These are phyloP conservation scores for Paramecium octaurelia DNA, from an alignment of 73 alveolate species.

Conservation along the genomic window DNA sequence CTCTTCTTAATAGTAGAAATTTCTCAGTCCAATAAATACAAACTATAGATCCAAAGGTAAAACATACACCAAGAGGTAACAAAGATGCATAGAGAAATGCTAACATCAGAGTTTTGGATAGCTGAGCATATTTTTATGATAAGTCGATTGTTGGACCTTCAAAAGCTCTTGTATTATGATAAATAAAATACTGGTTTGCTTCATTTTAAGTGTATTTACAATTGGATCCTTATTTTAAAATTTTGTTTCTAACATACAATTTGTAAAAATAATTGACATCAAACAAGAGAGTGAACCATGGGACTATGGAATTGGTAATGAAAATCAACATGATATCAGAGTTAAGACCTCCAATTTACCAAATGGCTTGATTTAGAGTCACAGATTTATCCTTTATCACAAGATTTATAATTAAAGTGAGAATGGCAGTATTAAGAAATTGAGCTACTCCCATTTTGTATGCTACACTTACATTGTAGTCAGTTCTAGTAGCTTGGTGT, in stretches of 20 bases:
- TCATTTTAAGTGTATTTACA: slow-evolving; percentile 23
- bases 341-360: slow-evolving; percentile 31
- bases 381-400: neutral
- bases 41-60: neutral
- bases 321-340: neutral
- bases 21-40: slow-evolving; percentile 35
- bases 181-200: neutral
- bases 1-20: slow-evolving; percentile 25
- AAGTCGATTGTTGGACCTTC: slow-evolving; percentile 27
- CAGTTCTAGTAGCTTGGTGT: neutral
- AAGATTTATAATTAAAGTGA: neutral
- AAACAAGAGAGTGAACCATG: neutral
- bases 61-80: neutral
- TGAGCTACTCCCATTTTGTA: slow-evolving; percentile 17
- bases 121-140: neutral
- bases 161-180: neutral
- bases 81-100: slow-evolving; percentile 11
- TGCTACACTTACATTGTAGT: slow-evolving; percentile 31
- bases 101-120: neutral
- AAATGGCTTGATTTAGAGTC: neutral
- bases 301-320: slow-evolving; percentile 16
- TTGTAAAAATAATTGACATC: neutral
- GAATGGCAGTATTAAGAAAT: slow-evolving; percentile 48
- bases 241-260: neutral
- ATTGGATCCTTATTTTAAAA: neutral